phyloP scores from a whole-genome alignment of 192 early-diverging fungal genomes.

The Coemansia aciculifera region DNA sequence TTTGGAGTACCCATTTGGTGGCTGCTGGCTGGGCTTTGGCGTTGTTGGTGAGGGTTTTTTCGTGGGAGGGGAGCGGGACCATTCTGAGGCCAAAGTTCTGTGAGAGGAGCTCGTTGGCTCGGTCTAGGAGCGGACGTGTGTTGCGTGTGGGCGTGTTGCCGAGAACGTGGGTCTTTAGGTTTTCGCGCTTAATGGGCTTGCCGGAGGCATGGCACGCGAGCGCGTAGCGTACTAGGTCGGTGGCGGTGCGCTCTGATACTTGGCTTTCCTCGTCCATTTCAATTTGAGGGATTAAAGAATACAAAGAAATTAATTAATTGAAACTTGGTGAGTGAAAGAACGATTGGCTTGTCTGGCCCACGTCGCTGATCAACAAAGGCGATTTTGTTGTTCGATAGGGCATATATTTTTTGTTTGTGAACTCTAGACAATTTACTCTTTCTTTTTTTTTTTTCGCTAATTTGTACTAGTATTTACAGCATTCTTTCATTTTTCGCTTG shows the following conservation, averaged over 20 bases:
- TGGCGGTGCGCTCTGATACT: slow-evolving; percentile 24
- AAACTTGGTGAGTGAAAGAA: not conserved
- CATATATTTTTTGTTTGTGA: not conserved
- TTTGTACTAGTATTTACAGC: not conserved
- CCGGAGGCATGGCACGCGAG: slow-evolving; percentile 41
- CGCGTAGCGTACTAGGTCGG: slow-evolving; percentile 44
- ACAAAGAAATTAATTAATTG: not conserved
- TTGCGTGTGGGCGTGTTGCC: slow-evolving; percentile 3
- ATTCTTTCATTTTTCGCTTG: not conserved
- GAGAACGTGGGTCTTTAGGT: slow-evolving; percentile 19
- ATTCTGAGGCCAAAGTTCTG: slow-evolving; percentile 41
- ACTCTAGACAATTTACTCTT: not conserved
- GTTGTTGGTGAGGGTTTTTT: slow-evolving; percentile 15
- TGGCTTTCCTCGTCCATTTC: slow-evolving; percentile 13
- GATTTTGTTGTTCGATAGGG: not conserved
- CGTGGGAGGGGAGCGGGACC: slow-evolving; percentile 34
- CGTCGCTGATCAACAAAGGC: not conserved
- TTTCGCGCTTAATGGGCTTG: slow-evolving; percentile 40
- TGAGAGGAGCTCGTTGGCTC: slow-evolving; percentile 31
- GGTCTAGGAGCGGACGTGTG: slow-evolving; percentile 19
- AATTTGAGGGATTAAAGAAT: too few relatives aligned
- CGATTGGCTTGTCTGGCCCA: not conserved
- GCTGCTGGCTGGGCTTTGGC: not conserved
- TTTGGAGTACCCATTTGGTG: slow-evolving; percentile 49
- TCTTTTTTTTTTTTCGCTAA: not conserved